Percentiles rank a stretch among this genome's conserved stretches.
Evolutionary conservation across 176 grass and related monocot genomes (phyloP).

Genomic region (Zoysia pacifica): DNA sequence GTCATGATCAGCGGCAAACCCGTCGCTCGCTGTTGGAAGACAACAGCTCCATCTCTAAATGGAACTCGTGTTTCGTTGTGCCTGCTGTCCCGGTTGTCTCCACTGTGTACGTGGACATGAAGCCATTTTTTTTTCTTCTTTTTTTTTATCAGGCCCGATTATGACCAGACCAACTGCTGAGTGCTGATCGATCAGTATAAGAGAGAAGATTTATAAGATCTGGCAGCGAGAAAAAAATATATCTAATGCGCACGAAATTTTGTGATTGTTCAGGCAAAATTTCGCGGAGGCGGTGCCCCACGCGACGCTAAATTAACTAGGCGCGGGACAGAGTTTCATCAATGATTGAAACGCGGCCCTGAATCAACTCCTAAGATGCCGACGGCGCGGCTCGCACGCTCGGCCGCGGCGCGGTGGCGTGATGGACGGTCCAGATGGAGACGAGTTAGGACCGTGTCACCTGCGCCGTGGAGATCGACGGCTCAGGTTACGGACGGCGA

Average conservation of each 20-base stretch:
- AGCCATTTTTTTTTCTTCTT: neutral
- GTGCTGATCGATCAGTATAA: neutral
- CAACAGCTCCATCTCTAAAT: neutral
- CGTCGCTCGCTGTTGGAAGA: slow-evolving; percentile 17
- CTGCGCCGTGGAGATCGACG: slow-evolving; percentile 31
- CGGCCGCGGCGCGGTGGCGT: neutral
- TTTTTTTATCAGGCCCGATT: neutral
- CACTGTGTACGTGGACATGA: neutral
- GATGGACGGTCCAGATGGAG: slow-evolving; percentile 15
- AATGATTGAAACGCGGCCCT: slow-evolving; percentile 46
- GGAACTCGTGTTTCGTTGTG: slow-evolving; percentile 33
- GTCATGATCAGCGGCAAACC: slow-evolving; percentile 31
- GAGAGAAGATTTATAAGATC: slow-evolving; percentile 6
- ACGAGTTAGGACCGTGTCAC: neutral
- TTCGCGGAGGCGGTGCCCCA: slow-evolving; percentile 36
- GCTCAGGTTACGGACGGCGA: slow-evolving; percentile 5
- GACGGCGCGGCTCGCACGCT: neutral
- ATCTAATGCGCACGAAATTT: neutral
- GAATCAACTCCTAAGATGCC: slow-evolving; percentile 5
- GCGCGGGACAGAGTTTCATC: neutral
- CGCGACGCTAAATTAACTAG: neutral
- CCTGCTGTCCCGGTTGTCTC: neutral
- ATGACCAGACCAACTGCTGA: slow-evolving; percentile 29
- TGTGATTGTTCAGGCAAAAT: slow-evolving; percentile 14
- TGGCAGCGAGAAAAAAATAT: neutral